phyloP scores from a whole-genome alignment of 139 green algal species.

The Coelastrella sp. region DNA sequence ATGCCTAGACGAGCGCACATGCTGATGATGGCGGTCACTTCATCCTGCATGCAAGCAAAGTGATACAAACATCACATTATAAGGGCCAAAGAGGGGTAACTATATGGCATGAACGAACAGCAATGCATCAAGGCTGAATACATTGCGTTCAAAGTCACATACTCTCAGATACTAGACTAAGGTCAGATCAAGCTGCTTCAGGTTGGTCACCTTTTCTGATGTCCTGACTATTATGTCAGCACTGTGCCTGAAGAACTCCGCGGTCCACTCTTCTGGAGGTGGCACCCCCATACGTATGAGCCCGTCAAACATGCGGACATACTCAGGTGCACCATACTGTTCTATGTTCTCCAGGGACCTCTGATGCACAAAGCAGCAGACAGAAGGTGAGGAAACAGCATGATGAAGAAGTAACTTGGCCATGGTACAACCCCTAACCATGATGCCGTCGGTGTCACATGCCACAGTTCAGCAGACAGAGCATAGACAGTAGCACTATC shows the following conservation, averaged over 20 bases:
- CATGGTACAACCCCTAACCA: background rate
- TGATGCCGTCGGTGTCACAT: too few relatives aligned
- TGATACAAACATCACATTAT: too few relatives aligned
- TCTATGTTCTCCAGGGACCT: background rate
- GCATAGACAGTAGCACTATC: too few relatives aligned
- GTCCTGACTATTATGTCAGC: slow-evolving; percentile 12
- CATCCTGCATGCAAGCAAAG: slow-evolving; percentile 43
- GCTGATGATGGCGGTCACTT: slow-evolving; percentile 21
- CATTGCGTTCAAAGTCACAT: too few relatives aligned
- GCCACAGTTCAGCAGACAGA: too few relatives aligned
- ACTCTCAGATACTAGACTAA: too few relatives aligned
- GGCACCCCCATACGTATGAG: background rate
- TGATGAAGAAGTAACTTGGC: too few relatives aligned
- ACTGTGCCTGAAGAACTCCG: slow-evolving; percentile 22
- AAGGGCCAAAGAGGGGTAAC: too few relatives aligned
- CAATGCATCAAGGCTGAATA: too few relatives aligned
- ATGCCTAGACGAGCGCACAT: slow-evolving; percentile 27
- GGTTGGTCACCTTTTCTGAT: background rate
- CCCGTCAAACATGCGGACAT: slow-evolving; percentile 20
- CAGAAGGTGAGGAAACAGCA: too few relatives aligned
- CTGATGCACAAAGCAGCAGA: background rate
- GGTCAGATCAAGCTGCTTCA: background rate
- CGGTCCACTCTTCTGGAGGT: slow-evolving; percentile 8
- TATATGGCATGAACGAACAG: too few relatives aligned
- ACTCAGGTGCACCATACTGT: slow-evolving; percentile 15